phyloP scores from a whole-genome alignment of 306 rosid genomes.

The Chamaecrista fasciculata region DNA sequence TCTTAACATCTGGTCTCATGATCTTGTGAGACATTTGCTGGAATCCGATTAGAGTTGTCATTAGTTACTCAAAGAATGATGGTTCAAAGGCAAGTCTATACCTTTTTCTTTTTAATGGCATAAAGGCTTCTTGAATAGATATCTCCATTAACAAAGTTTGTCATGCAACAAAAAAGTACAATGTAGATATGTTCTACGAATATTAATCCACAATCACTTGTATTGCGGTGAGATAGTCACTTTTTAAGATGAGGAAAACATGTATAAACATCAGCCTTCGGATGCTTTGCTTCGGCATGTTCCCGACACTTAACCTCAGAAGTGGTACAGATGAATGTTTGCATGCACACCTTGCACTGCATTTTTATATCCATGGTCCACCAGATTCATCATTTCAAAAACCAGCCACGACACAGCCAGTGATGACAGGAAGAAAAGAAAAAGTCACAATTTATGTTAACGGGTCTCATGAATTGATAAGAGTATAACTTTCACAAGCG shows the following conservation, averaged over 20 bases:
- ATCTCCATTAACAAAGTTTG: background rate
- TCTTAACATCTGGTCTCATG: background rate
- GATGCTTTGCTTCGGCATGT: constrained; percentile 62
- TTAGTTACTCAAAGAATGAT: constrained; percentile 7
- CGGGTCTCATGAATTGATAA: background rate
- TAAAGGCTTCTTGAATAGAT: background rate
- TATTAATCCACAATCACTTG: constrained; percentile 10
- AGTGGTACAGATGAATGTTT: constrained; percentile 59
- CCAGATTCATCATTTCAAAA: background rate
- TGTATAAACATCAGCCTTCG: constrained; percentile 42
- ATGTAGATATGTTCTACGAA: background rate
- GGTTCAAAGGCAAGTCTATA: too few relatives aligned
- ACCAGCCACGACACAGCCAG: background rate
- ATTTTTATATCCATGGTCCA: constrained; percentile 12
- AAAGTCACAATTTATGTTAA: background rate
- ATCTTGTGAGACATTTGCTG: background rate
- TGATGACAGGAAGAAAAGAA: background rate
- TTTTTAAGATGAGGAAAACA: constrained; percentile 55
- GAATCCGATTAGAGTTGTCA: background rate
- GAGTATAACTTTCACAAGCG: background rate
- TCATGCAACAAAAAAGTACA: background rate
- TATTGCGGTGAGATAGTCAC: constrained; percentile 23
- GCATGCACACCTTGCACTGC: constrained; percentile 72
- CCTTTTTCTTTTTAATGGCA: too few relatives aligned
- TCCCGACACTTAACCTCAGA: constrained; percentile 56